Evolutionary conservation across 1,284 basidiomycete species (phyloP), one percentile per base, ranked within the genome.

Genomic region (Ganoderma meredithae): DNA sequence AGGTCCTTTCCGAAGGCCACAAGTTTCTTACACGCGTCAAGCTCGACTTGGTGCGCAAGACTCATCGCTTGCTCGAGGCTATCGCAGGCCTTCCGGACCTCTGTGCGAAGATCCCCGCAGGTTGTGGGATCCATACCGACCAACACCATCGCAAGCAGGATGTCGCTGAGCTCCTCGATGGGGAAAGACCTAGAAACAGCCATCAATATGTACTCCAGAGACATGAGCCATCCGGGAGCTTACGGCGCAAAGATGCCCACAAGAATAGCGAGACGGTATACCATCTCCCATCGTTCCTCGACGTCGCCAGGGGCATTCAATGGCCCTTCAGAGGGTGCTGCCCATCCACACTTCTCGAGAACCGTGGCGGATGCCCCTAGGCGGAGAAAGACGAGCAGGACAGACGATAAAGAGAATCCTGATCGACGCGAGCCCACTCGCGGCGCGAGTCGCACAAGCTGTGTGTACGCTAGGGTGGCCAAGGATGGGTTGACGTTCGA

Each of bases 111-210:
- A 15, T 85, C 83, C 2, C 76, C 72, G 1, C 83, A 78, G 22
- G 84, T 84, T 8, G 80, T 76, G 0, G 81, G 76, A 72, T 93
- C 91, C 70, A 91, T 82, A 2, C 82, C 88, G 27, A 93, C 76
- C 3, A 90, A 77, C 7, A 89, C 69, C 58, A 93, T 73, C 1
- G 81, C 76, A 56, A 88, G 71, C 8, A 89, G 72, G n/a, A 88
- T 75, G 64, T 86, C 82, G 3, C 86, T 81, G 3, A 86, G 75
- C n/a, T 89, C 87, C 19, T 79, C 74, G 8, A 68, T 65, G 40
- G 47, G 31, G 71, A 71, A n/a, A 85, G 65, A 41, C 17, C 69
- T 72, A 27, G 7, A 17, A 39, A 22, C 13, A 40, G 47, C 15
- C 74, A 44, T 64, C 43, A 78, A 77, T 59, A 69, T 49, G 25